Evolutionary conservation across 257 asterid species (phyloP), one percentile per base, ranked within the genome.

Genomic region (Mentha longifolia): DNA sequence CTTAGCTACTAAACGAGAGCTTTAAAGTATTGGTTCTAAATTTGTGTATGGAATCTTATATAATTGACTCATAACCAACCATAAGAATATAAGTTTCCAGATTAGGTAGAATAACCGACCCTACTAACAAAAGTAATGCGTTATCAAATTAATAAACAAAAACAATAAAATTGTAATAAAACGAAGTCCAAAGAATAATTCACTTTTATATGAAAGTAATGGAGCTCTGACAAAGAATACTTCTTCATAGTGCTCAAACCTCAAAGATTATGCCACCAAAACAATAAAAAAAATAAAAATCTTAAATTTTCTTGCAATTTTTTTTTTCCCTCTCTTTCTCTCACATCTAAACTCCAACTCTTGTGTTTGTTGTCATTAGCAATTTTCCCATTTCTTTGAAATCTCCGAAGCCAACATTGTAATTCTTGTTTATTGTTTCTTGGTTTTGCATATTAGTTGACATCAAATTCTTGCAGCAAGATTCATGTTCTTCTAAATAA

Each of bases 341-440:
- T 28, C 28, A 19, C 20, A 4, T 59, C 16, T 15, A 52, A 61
- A 60, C 13, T 42, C 47, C 43, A 61, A 20, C 9, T 2, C 43
- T 61, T 52, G 16, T 41, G 30, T 17, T 43, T 33, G 43, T 35
- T 67, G 45, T 42, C 75, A 72, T 42, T 59, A 17, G 52, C 66
- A 62, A 60, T 42, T 49, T 54, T 14, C 76, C 39, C n/a, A 16
- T 25, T 8, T 43, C 70, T 52, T 79, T 63, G 80, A 60, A 57
- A 49, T 57, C 30, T 66, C 79, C 74, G 78, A 37, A 45, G 60
- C 19, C 68, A 67, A 79, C 81, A 84, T 67, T 63, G 66, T 33
- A 6, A 35, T 65, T 59, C 16, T 74, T 73, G 71, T 76, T 78
- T 70, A 62, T 42, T 76, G 72, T 57, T 62, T 39, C 56, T 39